Evolutionary conservation across 208 protist species (phyloP), one percentile per base, ranked within the genome.

Genomic region (Wallacemonas rigidus): DNA sequence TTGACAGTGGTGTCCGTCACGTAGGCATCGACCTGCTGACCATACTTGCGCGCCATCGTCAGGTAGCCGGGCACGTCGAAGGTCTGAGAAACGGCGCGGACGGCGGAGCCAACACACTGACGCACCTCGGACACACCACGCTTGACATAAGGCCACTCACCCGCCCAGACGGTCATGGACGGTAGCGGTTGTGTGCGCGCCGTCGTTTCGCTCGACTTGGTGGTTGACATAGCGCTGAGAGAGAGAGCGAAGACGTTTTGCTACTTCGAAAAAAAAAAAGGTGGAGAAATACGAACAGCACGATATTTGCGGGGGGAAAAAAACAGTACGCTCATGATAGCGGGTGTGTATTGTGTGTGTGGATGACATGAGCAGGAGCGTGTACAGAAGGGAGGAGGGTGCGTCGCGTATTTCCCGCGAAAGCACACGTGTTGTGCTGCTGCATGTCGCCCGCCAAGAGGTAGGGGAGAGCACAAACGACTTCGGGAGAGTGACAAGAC

Each of bases 91-190:
- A 84, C 51, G 41, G 74, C 41, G 50, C 36, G 43, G 26, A 69
- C 69, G 39, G 50, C 65, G 35, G 71, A 15, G 35, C 64, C 74
- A n/a, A 54, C 73, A 12, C 56, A 70, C n/a, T 77, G 67, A 9
- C 88, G 79, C 71, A 81, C 76, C 74, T 81, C 67, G 8, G 82
- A 75, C 8, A 92, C 83, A 7, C 81, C 75, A 2, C 74, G 72
- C 74, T 85, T 86, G 54, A 93, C 85, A 69, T 86, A 92, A 39
- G 78, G 77, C 90, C 90, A 95, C 81, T 95, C 90, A 7, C 88
- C 88, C 36, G 73, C 82, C 88, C 90, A 95, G 39, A 92, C 71
- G 5, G 80, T 61, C 1, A 92, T 53, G 26, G 75, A 72, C 26
- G 61, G 75, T 35, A 69, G 55, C 9, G 45, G 40, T 26, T 26